Evolutionary conservation across 2,329 filamentous ascomycete species (phyloP), one percentile per base, ranked within the genome.

Genomic region (Chaetomiaceae sp.): DNA sequence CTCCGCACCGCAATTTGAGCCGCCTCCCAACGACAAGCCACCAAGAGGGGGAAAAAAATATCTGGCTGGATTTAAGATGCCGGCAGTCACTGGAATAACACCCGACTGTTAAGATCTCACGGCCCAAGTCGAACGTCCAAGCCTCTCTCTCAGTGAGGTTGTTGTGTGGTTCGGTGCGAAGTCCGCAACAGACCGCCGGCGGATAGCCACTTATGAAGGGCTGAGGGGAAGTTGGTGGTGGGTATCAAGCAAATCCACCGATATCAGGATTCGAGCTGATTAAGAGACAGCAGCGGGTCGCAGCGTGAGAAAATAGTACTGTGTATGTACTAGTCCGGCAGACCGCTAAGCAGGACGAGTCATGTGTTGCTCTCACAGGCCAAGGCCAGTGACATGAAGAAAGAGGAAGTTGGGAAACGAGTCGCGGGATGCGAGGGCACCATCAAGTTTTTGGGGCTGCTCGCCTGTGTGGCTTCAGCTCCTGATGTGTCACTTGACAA

Each of bases 31-130:
- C 51, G 46, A 53, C 53, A 55, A 51, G 57, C 55, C 58, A 57
- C 54, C 50, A 46, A n/a, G n/a, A n/a, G n/a, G n/a, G n/a, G n/a
- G n/a, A n/a, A 56, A 59, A 44, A 55, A 60, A 60, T 62, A 61
- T 56, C 46, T 44, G 51, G 48, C 54, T 53, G 51, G 55, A 44
- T 49, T 56, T 60, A 42, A 56, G 46, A 40, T 40, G 50, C 34
- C 49, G 51, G 48, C 27, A 56, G 42, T 48, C 53, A 51, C 53
- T 54, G 20, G 51, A 52, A 48, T 49, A 52, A 45, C 35, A 27
- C 25, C 31, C 34, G 30, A 27, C 50, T 44, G 40, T 50, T 47
- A 48, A 47, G 35, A 30, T 48, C 34, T 44, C n/a, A n/a, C n/a
- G n/a, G n/a, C n/a, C n/a, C n/a, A n/a, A n/a, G n/a, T n/a, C n/a